Evolutionary conservation across 345 rosid species (phyloP).

Genomic region (Melastoma malabathricum): DNA sequence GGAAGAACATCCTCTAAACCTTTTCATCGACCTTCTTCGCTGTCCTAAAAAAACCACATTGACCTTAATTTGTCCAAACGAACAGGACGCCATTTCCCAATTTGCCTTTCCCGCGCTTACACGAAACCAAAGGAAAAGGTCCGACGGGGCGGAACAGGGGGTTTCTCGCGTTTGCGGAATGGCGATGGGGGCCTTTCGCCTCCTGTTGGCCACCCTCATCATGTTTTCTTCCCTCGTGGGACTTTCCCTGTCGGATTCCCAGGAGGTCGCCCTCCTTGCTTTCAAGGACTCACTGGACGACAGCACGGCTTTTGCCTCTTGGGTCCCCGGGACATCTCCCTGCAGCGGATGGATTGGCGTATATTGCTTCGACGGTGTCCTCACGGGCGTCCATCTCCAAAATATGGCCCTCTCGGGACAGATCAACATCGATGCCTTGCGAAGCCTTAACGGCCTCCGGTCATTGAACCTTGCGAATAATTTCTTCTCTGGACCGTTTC

Average conservation of each 20-base stretch:
- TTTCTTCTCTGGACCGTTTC: slow-evolving; percentile 48
- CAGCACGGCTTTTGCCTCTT: slow-evolving; percentile 35
- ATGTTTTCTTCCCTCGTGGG: slow-evolving; percentile 2
- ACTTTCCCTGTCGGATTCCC: slow-evolving; percentile 3
- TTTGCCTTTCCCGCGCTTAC: neutral
- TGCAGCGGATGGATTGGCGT: slow-evolving; percentile 58
- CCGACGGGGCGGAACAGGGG: neutral
- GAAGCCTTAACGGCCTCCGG: slow-evolving; percentile 22
- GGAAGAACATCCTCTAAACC: too few species aligned
- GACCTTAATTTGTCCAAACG: too few species aligned
- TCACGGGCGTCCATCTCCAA: slow-evolving; percentile 44
- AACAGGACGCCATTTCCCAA: neutral
- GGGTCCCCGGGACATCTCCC: slow-evolving; percentile 36
- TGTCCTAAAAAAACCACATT: slow-evolving; percentile 1
- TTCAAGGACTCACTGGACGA: slow-evolving; percentile 43
- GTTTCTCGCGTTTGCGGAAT: neutral
- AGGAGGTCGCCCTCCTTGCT: slow-evolving; percentile 26
- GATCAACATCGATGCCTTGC: slow-evolving; percentile 44
- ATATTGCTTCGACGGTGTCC: slow-evolving; percentile 30
- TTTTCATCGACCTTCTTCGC: too few species aligned
- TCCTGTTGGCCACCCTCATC: slow-evolving; percentile 6
- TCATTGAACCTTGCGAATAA: slow-evolving; percentile 50
- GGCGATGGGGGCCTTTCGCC: slow-evolving; percentile 7
- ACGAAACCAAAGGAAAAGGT: too few species aligned
- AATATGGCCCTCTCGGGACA: slow-evolving; percentile 54